Evolutionary conservation across 2,329 filamentous ascomycete species (phyloP).

Genomic region (Diaporthe capsici): DNA sequence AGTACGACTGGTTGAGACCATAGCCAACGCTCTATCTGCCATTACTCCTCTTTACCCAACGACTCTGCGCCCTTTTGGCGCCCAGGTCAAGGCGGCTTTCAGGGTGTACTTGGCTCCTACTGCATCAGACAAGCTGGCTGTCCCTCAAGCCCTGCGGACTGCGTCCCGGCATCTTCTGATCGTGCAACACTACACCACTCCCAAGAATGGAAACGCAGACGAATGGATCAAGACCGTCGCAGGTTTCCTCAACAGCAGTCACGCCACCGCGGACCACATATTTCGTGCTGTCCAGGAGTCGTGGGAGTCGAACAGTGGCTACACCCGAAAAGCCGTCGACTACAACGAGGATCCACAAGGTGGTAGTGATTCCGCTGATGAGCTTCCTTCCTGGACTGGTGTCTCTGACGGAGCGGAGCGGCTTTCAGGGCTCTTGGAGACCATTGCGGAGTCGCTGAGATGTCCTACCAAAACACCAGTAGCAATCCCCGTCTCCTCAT

Average conservation of each 20-base stretch:
- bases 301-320: constrained; percentile 78
- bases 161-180: constrained; percentile 76
- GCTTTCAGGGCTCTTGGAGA: constrained; percentile 74
- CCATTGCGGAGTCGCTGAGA: constrained; percentile 74
- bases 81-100: constrained; percentile 75
- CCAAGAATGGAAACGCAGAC: constrained; percentile 81
- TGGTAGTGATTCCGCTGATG: constrained; percentile 60
- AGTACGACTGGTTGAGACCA: constrained; percentile 71
- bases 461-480: constrained; percentile 76
- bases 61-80: constrained; percentile 82
- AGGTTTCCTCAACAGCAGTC: constrained; percentile 73
- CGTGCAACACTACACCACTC: constrained; percentile 82
- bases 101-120: constrained; percentile 76
- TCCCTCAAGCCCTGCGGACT: constrained; percentile 67
- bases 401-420: constrained; percentile 81
- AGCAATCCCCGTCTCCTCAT: constrained; percentile 74
- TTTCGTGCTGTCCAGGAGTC: constrained; percentile 86
- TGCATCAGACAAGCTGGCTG: constrained; percentile 61
- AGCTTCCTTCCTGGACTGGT: constrained; percentile 80
- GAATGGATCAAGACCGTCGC: constrained; percentile 83
- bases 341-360: constrained; percentile 63
- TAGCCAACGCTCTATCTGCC: constrained; percentile 79
- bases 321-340: constrained; percentile 58
- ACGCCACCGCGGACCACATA: constrained; percentile 80
- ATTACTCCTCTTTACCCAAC: constrained; percentile 86